These are phyloP conservation scores for Seminavis robusta DNA, from an alignment of 108 stramenopile species.

Conservation along the genomic window DNA sequence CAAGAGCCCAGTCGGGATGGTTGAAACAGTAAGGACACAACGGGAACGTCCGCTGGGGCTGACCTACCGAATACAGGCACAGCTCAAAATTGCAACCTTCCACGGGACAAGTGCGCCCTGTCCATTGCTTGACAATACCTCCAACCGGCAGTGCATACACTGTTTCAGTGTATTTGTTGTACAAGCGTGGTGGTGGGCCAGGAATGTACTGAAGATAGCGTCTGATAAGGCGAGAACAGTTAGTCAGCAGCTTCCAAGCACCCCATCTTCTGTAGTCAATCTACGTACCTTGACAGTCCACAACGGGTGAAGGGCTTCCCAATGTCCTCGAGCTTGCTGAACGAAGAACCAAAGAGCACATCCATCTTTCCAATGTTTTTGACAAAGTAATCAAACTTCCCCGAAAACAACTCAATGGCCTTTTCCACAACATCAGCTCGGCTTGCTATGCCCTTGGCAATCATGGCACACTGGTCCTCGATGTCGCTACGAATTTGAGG, in stretches of 20 bases:
- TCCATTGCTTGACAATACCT: slow-evolving; percentile 83
- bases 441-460: slow-evolving; percentile 79
- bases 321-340: slow-evolving; percentile 86
- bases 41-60: slow-evolving; percentile 79
- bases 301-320: slow-evolving; percentile 88
- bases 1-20: slow-evolving; percentile 69
- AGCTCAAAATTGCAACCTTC: slow-evolving; percentile 84
- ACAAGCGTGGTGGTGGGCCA: slow-evolving; percentile 60
- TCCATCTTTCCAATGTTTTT: slow-evolving; percentile 79
- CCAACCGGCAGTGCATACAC: slow-evolving; percentile 81
- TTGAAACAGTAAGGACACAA: slow-evolving; percentile 88
- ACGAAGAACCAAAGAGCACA: slow-evolving; percentile 81
- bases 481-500: slow-evolving; percentile 86
- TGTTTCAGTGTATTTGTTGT: slow-evolving; percentile 83
- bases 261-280: not conserved
- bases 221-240: too few relatives aligned
- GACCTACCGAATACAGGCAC: slow-evolving; percentile 76
- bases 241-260: not conserved
- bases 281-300: slow-evolving; percentile 46
- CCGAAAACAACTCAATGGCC: slow-evolving; percentile 67
- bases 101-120: slow-evolving; percentile 59
- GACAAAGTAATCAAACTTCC: slow-evolving; percentile 75
- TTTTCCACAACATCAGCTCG: slow-evolving; percentile 58
- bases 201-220: slow-evolving; percentile 58
- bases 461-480: slow-evolving; percentile 83